phyloP scores from a whole-genome alignment of 1,284 basidiomycete genomes.

The Heimioporus retisporus region DNA sequence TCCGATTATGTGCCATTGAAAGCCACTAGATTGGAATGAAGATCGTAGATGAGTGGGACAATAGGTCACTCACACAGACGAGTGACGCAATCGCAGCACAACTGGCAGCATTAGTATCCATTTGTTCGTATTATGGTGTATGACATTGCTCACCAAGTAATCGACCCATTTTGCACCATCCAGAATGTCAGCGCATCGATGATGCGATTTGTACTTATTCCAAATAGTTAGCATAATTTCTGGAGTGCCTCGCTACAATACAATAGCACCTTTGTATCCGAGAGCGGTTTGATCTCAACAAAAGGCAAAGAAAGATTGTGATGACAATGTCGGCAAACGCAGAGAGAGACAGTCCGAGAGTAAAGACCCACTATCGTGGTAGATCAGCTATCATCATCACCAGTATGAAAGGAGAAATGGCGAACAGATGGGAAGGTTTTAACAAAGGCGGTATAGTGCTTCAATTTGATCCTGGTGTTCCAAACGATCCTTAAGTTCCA shows the following conservation, averaged over 20 bases:
- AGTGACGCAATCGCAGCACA: conserved; percentile 51
- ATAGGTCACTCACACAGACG: conserved; percentile 48
- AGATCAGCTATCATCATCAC: neutral
- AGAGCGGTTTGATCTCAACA: conserved; percentile 51
- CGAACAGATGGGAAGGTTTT: conserved; percentile 26
- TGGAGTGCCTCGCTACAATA: no score
- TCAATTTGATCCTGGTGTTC: conserved; percentile 23
- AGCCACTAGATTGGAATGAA: conserved; percentile 48
- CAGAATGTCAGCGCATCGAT: conserved; percentile 59
- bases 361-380: conserved; percentile 59
- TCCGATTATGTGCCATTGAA: conserved; percentile 47
- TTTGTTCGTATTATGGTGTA: neutral
- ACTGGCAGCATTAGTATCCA: conserved; percentile 34
- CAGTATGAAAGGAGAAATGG: neutral
- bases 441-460: conserved; percentile 23
- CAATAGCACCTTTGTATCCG: conserved; percentile 44
- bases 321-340: conserved; percentile 60
- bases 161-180: conserved; percentile 59
- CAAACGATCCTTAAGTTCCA: neutral
- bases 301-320: conserved; percentile 55
- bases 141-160: conserved; percentile 51
- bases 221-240: conserved; percentile 7
- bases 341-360: conserved; percentile 59
- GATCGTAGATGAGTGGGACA: no score
- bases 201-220: conserved; percentile 53